Percentiles rank a stretch among this genome's conserved stretches.
Conservation (phyloP, 78 protist genomes). For the Dictyostelium intermedium region DNA sequence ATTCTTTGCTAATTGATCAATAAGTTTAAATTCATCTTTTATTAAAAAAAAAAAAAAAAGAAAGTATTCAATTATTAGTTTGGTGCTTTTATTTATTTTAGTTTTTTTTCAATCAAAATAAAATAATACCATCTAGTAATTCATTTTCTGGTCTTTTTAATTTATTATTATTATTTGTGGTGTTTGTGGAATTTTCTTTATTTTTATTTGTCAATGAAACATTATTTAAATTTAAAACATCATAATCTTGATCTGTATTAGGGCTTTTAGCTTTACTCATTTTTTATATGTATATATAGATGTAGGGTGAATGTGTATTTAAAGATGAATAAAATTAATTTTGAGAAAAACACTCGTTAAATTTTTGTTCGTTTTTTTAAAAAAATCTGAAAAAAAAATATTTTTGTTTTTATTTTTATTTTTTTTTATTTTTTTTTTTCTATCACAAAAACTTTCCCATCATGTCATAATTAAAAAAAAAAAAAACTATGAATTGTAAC, state of each 20-base stretch:
- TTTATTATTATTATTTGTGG: background rate
- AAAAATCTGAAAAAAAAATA: background rate
- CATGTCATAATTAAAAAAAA: background rate
- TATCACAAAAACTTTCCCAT: background rate
- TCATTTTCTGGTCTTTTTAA: background rate
- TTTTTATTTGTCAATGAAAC: conserved; percentile 6
- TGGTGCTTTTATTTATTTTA: background rate
- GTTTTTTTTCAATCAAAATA: no score
- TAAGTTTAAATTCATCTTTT: conserved; percentile 36
- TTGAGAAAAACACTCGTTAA: background rate
- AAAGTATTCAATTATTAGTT: no score
- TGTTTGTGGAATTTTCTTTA: background rate
- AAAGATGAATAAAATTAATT: no score
- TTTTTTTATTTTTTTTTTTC: background rate
- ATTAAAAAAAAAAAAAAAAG: background rate
- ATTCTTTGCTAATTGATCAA: conserved; percentile 62
- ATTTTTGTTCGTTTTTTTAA: background rate
- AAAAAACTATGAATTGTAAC: no score
- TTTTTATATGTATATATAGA: background rate
- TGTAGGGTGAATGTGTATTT: no score
- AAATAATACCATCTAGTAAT: background rate
- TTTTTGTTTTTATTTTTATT: background rate
- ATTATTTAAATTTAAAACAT: conserved; percentile 13
- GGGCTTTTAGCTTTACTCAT: background rate
- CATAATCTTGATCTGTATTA: background rate